Evolutionary conservation across 768 basidiomycete species (phyloP), one percentile per base, ranked within the genome.

Genomic region (Boletellus emodensis): DNA sequence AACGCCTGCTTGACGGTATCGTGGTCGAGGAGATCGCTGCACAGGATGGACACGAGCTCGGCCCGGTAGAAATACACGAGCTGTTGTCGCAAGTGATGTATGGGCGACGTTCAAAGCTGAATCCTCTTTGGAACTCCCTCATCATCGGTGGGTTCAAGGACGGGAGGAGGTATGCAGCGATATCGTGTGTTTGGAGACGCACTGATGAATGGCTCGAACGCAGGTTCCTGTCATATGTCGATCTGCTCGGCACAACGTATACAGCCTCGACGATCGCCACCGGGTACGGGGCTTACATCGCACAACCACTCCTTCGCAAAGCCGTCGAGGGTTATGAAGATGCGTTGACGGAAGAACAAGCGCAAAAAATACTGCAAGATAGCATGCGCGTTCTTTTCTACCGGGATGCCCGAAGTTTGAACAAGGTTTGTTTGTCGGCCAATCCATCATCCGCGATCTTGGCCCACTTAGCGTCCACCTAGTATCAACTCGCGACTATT

Each of bases 401-500:
- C 72, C 83, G 96, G 39, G 96, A 99, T 61, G 95, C 95, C 6
- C 79, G 95, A 58, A 92, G 90, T 74, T 73, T 94, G 68, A 89
- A 98, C 79, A 96, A 97, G 82, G 94, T 91, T 55, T 30, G 76
- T 63, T 39, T 22, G 18, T 22, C 40, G 14, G 17, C 22, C 24
- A 6, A 12, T 41, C 53, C 15, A 38, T 50, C 20, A 6, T 18
- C 2, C 32, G 18, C 30, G 1, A 17, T 17, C n/a, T 35, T 41
- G 11, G 11, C 30, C 30, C 30, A 11, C 37, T 44, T 6, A 42
- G 20, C 49, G 24, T 42, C n/a, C 26, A 32, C 49, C 1, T 65
- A 97, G 95, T 98, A 85, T 72, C 95, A 98, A 94, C 80, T 98
- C 50, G 94, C 93, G 5, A 91, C 80, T 1, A 81, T 98, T 60